Evolutionary conservation across 2,329 filamentous ascomycete species (phyloP).

Genomic region (Monilinia vaccinii-corymbosi): DNA sequence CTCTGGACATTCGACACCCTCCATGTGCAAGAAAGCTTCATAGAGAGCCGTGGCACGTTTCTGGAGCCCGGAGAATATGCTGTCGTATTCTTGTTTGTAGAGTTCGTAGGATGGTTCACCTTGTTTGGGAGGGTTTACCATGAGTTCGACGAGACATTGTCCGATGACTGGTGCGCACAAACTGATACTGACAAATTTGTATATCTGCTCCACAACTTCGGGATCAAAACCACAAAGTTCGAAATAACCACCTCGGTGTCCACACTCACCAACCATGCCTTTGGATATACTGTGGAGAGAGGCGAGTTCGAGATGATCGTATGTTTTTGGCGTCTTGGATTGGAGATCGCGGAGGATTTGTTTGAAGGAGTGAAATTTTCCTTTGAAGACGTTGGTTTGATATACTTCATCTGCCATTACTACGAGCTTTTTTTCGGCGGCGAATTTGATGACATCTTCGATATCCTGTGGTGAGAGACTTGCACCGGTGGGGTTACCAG

Average conservation of each 20-base stretch:
- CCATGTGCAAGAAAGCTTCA: conserved; percentile 87
- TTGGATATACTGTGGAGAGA: conserved; percentile 93
- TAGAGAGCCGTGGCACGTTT: conserved; percentile 78
- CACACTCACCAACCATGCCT: conserved; percentile 98
- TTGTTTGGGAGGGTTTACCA: conserved; percentile 86
- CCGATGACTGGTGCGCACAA: conserved; percentile 92
- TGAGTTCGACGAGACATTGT: conserved; percentile 92
- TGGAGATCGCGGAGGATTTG: conserved; percentile 75
- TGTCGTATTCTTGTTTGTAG: conserved; percentile 77
- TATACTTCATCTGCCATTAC: conserved; percentile 96
- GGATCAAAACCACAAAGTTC: conserved; percentile 86
- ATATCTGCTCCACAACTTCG: conserved; percentile 83
- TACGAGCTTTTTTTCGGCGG: conserved; percentile 75
- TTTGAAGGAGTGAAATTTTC: conserved; percentile 95
- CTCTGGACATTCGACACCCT: conserved; percentile 82
- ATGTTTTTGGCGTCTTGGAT: conserved; percentile 62
- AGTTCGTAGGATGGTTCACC: conserved; percentile 78
- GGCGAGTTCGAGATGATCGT: conserved; percentile 78
- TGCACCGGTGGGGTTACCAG: conserved; percentile 92
- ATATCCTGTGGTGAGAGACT: conserved; percentile 73
- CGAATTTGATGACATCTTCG: conserved; percentile 76
- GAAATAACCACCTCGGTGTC: conserved; percentile 95
- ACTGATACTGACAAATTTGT: conserved; percentile 97
- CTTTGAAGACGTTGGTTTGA: conserved; percentile 96
- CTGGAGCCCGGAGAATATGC: conserved; percentile 69